These are phyloP conservation scores for Botrytis fragariae DNA, from an alignment of 2,329 filamentous ascomycete species.

Conservation along the genomic window DNA sequence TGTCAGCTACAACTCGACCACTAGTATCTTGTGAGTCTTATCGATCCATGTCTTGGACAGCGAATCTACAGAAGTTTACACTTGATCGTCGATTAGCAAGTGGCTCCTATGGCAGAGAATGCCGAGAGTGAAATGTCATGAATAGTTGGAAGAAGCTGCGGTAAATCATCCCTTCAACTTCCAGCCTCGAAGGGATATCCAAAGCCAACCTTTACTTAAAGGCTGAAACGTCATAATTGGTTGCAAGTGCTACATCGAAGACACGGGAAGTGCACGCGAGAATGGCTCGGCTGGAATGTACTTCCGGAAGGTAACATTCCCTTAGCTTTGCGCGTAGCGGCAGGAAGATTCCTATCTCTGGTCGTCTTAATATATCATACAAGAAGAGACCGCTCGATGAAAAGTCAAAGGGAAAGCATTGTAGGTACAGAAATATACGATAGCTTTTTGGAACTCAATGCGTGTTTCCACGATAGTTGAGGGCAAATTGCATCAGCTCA, in stretches of 20 bases:
- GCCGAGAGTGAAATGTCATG: no score
- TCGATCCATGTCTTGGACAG: neutral
- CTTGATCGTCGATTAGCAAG: neutral
- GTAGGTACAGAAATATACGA: neutral
- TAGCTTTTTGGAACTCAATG: neutral
- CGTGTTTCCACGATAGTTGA: no score
- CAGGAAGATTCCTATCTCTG: neutral
- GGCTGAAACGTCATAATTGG: neutral
- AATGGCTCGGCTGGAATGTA: conserved; percentile 3
- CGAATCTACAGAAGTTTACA: neutral
- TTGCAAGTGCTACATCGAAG: neutral
- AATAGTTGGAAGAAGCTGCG: neutral
- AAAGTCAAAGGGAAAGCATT: no score
- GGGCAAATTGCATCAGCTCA: neutral
- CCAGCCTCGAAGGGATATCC: neutral
- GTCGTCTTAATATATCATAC: no score
- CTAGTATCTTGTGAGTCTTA: neutral
- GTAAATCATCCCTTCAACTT: neutral
- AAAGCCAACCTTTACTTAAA: neutral
- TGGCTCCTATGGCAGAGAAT: neutral
- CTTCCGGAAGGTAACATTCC: neutral
- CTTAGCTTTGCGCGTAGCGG: neutral
- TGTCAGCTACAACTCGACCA: neutral
- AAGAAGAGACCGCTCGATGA: neutral
- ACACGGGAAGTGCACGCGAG: neutral